These are phyloP conservation scores for Grosmannia huntii DNA, from an alignment of 2,329 filamentous ascomycete genomes.

Conservation along the genomic window DNA sequence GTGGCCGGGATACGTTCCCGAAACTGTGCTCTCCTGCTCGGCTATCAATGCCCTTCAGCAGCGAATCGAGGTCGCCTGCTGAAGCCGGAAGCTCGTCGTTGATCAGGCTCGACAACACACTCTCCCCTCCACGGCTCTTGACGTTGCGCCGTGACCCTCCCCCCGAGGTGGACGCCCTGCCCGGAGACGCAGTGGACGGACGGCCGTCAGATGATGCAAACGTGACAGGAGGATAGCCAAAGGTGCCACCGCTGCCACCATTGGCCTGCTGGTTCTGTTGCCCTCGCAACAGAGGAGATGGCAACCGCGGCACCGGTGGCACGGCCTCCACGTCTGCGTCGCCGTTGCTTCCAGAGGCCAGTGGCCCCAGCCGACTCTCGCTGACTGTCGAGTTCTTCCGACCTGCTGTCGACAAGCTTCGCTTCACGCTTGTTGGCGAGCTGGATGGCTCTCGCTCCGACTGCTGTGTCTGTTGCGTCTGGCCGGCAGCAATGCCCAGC, in stretches of 20 bases:
- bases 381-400: neutral
- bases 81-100: constrained; percentile 23
- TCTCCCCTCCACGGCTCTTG: constrained; percentile 30
- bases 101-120: constrained; percentile 12
- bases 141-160: constrained; percentile 21
- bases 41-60: constrained; percentile 38
- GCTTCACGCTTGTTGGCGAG: constrained; percentile 9
- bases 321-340: constrained; percentile 26
- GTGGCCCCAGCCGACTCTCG: neutral
- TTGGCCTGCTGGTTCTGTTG: constrained; percentile 6
- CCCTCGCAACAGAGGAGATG: constrained; percentile 18
- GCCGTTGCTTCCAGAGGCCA: constrained; percentile 14
- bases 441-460: constrained; percentile 16
- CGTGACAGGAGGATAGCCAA: neutral
- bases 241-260: neutral
- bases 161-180: neutral
- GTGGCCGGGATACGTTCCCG: constrained; percentile 33
- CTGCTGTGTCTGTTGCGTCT: neutral
- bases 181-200: neutral
- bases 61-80: constrained; percentile 33
- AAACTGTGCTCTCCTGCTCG: constrained; percentile 30
- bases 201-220: neutral
- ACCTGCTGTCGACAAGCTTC: constrained; percentile 7
- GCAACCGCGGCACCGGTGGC: constrained; percentile 44
- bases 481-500: neutral